A percentile compares a stretch with the other conserved stretches of the same genome.
Evolutionary conservation across 2,329 filamentous ascomycete species (phyloP).

Genomic region (Sarocladium strictum): DNA sequence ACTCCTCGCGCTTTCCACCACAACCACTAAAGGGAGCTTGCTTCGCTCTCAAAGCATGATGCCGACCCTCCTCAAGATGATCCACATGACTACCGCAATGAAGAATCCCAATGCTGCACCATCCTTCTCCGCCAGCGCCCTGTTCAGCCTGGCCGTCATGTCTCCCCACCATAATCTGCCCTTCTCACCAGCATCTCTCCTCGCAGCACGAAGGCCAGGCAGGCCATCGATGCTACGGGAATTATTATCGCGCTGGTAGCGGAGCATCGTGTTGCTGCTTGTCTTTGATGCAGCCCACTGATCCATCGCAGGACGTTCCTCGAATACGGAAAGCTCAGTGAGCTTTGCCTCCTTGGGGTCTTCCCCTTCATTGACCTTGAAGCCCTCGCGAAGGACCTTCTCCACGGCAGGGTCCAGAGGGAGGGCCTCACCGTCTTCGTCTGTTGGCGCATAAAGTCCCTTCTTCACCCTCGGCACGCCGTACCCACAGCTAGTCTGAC

Average conservation of each 20-base stretch:
- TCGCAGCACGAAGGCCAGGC: conserved; percentile 48
- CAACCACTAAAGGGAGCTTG: not conserved
- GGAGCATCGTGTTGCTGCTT: conserved; percentile 40
- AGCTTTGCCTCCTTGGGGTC: conserved; percentile 14
- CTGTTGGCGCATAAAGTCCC: conserved; percentile 27
- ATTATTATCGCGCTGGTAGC: conserved; percentile 55
- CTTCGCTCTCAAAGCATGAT: conserved; percentile 11
- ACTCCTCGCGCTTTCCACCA: conserved; percentile 9
- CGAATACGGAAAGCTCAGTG: conserved; percentile 36
- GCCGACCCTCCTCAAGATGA: conserved; percentile 18
- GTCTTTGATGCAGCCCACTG: conserved; percentile 43
- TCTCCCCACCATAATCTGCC: conserved; percentile 36
- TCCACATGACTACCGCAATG: conserved; percentile 24
- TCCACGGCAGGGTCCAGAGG: conserved; percentile 14
- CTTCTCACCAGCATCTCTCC: conserved; percentile 40
- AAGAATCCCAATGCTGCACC: conserved; percentile 27
- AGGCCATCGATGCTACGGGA: conserved; percentile 51
- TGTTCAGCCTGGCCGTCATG: conserved; percentile 18
- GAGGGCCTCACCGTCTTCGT: conserved; percentile 15
- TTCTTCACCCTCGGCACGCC: conserved; percentile 50
- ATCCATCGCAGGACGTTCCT: conserved; percentile 50
- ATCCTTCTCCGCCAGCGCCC: conserved; percentile 23
- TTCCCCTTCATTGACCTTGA: conserved; percentile 10
- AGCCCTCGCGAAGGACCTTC: conserved; percentile 20
- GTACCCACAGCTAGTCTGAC: conserved; percentile 62